Conservation (phyloP, 2,329 filamentous ascomycete genomes). For the Colletotrichum caudatum region DNA sequence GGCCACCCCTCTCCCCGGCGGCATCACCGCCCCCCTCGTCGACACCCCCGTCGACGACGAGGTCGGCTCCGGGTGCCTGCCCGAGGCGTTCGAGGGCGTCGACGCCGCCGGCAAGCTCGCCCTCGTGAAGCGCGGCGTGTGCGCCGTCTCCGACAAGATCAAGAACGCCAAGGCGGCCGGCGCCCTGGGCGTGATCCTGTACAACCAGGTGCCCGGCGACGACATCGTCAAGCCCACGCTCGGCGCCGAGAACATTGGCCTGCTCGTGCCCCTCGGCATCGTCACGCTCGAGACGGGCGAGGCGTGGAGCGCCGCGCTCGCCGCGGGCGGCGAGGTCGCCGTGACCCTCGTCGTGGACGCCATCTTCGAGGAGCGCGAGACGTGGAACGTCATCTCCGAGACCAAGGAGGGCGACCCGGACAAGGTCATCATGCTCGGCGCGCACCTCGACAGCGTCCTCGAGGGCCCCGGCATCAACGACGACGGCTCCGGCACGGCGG, state of each 20-base stretch:
- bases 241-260: slow-evolving; percentile 54
- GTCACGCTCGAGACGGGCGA: slow-evolving; percentile 52
- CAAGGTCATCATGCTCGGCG: slow-evolving; percentile 57
- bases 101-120: slow-evolving; percentile 58
- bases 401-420: slow-evolving; percentile 57
- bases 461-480: slow-evolving; percentile 56
- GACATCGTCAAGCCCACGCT: slow-evolving; percentile 63
- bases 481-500: slow-evolving; percentile 54
- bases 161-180: slow-evolving; percentile 57
- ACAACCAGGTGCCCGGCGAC: slow-evolving; percentile 68
- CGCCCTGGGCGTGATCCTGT: slow-evolving; percentile 64
- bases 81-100: slow-evolving; percentile 57
- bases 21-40: slow-evolving; percentile 53
- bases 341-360: slow-evolving; percentile 54
- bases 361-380: slow-evolving; percentile 50
- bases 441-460: slow-evolving; percentile 56
- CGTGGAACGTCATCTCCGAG: slow-evolving; percentile 57
- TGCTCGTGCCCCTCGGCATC: slow-evolving; percentile 52
- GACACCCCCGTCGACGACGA: slow-evolving; percentile 53
- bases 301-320: slow-evolving; percentile 51
- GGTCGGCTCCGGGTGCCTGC: slow-evolving; percentile 56
- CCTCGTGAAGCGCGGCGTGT: slow-evolving; percentile 59
- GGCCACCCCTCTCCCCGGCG: slow-evolving; percentile 54
- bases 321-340: slow-evolving; percentile 49
- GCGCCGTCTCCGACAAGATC: slow-evolving; percentile 57